Base-by-base conservation (phyloP, 306 rosid genomes). In the Fagus crenata region DNA sequence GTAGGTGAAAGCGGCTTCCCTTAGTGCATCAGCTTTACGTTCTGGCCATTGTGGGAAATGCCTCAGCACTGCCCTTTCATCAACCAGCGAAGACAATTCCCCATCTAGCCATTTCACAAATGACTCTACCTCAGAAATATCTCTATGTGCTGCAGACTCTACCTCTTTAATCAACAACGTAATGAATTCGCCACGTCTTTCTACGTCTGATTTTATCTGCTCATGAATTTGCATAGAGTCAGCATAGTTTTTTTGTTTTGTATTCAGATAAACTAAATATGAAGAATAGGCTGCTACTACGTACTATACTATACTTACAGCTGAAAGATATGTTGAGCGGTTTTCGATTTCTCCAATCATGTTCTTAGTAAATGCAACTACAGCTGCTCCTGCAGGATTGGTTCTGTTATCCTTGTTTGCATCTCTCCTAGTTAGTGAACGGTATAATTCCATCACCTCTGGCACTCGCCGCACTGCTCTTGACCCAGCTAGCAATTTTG, bases 281-380 rank as follows among this genome's bases (percentile, higher is more conserved):
- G 70, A 71, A n/a, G 40, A 85, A 32, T 0, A 53, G n/a, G 46
- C 53, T 70, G 5, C 6, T 36, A 53, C 13, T 18, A 42, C 7
- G 28, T 22, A 22, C 28, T 22, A 22, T 39, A 17, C 54, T 17
- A 76, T 55, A 85, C 98, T 88, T 87, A 94, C 97, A 53, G 97
- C 95, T 51, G 91, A 88, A 58, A 90, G 87, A 79, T 77, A 88
- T 3, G 87, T 76, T 1, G 97, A 95, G 53, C 93, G 96, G 32
- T 95, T 92, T 78, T 95, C 99, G 5, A 92, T 95, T 88, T 95
- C 97, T 73, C 96, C 97, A 54, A 95, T 95, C 99, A 95, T 95
- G 81, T 91, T 95, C 87, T 86, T 89, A 31, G 96, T 86, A 70
- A 92, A 91, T 39, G 97, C 97, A 60, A 87, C 65, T 36, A 79